Evolutionary conservation across 148 eudicot species (phyloP).

Genomic region (Simmondsia chinensis): DNA sequence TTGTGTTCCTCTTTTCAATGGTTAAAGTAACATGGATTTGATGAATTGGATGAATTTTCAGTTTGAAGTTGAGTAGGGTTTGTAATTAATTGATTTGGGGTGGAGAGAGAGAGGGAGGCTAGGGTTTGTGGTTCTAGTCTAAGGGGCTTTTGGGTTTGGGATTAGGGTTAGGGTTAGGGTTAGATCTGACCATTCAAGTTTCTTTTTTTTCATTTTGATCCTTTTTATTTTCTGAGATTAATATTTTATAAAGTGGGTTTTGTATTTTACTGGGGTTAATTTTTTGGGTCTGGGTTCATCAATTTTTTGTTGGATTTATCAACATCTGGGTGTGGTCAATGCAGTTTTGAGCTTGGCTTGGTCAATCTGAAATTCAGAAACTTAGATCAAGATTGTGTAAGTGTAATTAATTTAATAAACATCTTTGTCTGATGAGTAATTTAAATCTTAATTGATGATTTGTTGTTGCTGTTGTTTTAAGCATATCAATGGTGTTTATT

Average conservation of each 20-base stretch:
- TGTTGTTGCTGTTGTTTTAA: constrained; percentile 3
- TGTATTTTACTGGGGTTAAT: constrained; percentile 10
- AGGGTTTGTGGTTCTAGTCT: constrained; percentile 12
- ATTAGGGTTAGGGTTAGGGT: constrained; percentile 14
- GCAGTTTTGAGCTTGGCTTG: constrained; percentile 33
- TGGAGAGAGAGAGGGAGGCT: not conserved
- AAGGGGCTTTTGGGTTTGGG: not conserved
- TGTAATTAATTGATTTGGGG: too few species aligned
- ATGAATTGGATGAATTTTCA: not conserved
- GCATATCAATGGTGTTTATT: not conserved
- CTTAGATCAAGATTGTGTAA: constrained; percentile 44
- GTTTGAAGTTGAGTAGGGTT: too few species aligned
- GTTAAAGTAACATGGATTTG: not conserved
- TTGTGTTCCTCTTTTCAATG: constrained; percentile 6
- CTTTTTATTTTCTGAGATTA: not conserved
- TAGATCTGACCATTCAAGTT: constrained; percentile 24
- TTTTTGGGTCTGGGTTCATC: constrained; percentile 13
- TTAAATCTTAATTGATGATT: constrained; percentile 5
- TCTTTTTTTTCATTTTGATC: constrained; percentile 2
- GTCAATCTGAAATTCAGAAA: constrained; percentile 35
- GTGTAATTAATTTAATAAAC: constrained; percentile 20
- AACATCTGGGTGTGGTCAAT: constrained; percentile 23
- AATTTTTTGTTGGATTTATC: constrained; percentile 14
- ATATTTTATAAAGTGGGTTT: not conserved
- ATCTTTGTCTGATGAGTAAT: constrained; percentile 1